Evolutionary conservation across 495 filamentous ascomycete genomes (phyloP).

Genomic region (Endocarpon pusillum): DNA sequence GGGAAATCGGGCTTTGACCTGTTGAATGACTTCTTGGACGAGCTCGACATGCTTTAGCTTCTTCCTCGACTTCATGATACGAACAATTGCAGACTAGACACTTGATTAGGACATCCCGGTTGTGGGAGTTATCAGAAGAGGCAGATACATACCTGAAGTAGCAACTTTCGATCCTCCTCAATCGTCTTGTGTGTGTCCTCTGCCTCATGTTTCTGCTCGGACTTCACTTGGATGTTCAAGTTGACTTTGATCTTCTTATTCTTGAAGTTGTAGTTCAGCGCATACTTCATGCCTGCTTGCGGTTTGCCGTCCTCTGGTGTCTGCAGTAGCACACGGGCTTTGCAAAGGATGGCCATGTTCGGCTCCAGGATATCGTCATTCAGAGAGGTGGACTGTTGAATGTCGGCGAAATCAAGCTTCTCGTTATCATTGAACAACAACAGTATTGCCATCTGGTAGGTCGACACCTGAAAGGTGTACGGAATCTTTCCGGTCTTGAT

Average conservation of each 20-base stretch:
- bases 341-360: conserved; percentile 64
- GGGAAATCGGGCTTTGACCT: conserved; percentile 86
- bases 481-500: conserved; percentile 67
- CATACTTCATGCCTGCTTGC: conserved; percentile 56
- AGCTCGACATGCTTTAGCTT: conserved; percentile 92
- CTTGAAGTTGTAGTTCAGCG: conserved; percentile 87
- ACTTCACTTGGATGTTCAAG: conserved; percentile 85
- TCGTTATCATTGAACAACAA: conserved; percentile 87
- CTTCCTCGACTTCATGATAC: conserved; percentile 99
- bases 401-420: conserved; percentile 72
- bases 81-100: conserved; percentile 80
- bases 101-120: conserved; percentile 13
- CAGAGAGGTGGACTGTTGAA: conserved; percentile 62
- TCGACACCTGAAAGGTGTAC: conserved; percentile 94
- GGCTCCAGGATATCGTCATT: conserved; percentile 69
- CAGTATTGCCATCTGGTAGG: conserved; percentile 95
- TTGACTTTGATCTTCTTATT: conserved; percentile 95
- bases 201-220: conserved; percentile 84
- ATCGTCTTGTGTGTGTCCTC: conserved; percentile 99
- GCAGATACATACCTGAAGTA: conserved; percentile 69
- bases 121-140: conserved; percentile 2
- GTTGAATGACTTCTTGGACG: conserved; percentile 83
- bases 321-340: conserved; percentile 69
- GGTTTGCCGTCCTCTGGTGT: conserved; percentile 55
- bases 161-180: conserved; percentile 88